A percentile compares a stretch with the other conserved stretches of the same genome.
Evolutionary conservation across 768 basidiomycete genomes (phyloP).

Genomic region (Mycena belliarum): DNA sequence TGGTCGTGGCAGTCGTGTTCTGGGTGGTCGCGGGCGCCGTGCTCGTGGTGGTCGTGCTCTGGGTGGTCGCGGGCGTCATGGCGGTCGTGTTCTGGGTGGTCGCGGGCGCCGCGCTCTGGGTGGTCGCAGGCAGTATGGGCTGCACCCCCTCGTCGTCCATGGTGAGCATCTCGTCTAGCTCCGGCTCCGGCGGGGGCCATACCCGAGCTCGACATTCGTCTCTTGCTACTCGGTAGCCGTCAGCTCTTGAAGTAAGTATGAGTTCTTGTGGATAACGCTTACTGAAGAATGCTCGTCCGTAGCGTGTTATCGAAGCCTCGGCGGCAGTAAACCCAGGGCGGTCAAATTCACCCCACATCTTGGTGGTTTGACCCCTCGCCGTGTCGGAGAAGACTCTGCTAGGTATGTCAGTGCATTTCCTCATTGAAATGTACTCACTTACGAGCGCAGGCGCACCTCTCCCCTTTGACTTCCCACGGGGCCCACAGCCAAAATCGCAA

Average conservation of each 20-base stretch:
- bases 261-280: neutral
- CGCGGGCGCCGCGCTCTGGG: too few species aligned
- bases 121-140: neutral
- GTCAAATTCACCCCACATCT: constrained; percentile 1
- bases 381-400: too few species aligned
- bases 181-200: too few species aligned
- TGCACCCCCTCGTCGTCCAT: neutral
- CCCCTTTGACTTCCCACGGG: neutral
- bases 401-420: too few species aligned
- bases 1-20: too few species aligned
- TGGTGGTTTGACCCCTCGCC: neutral
- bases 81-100: too few species aligned
- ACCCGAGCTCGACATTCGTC: neutral
- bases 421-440: neutral
- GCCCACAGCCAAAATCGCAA: neutral
- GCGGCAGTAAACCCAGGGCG: neutral
- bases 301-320: neutral
- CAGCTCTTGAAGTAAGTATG: neutral
- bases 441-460: neutral
- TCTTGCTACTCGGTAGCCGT: neutral
- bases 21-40: too few species aligned
- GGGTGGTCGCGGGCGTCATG: too few species aligned
- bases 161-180: too few species aligned
- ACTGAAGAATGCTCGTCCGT: constrained; percentile 3
- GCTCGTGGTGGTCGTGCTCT: too few species aligned